These are phyloP conservation scores for Chytriomyces hyalinus DNA, from an alignment of 192 early-diverging fungal species.

Conservation along the genomic window DNA sequence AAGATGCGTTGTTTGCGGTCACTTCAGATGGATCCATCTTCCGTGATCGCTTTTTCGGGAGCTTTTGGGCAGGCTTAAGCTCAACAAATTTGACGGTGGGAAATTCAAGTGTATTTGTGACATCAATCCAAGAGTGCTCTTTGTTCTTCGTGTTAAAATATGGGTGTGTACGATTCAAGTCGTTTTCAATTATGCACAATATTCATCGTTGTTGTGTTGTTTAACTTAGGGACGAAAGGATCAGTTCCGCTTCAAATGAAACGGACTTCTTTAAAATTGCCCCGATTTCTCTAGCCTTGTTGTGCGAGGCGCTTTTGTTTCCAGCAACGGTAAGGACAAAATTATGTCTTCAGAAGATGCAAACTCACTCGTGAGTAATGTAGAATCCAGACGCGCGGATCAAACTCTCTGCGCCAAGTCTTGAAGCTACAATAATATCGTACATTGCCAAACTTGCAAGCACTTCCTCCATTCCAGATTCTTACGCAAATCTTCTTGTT, in stretches of 20 bases:
- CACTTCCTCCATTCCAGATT: constrained; percentile 20
- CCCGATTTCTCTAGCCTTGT: background rate
- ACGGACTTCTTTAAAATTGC: constrained; percentile 19
- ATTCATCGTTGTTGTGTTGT: background rate
- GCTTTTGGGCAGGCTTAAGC: constrained; percentile 61
- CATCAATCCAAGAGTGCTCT: constrained; percentile 70
- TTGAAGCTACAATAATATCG: background rate
- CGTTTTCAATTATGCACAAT: background rate
- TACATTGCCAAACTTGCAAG: constrained; percentile 36
- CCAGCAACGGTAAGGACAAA: constrained; percentile 20
- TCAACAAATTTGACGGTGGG: constrained; percentile 53
- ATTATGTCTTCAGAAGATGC: background rate
- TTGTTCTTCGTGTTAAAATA: constrained; percentile 44
- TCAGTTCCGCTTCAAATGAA: background rate
- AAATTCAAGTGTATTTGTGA: constrained; percentile 57
- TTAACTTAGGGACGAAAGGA: background rate
- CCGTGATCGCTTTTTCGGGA: constrained; percentile 64
- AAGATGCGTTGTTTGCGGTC: constrained; percentile 43
- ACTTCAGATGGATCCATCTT: constrained; percentile 45
- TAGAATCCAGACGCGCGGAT: constrained; percentile 20
- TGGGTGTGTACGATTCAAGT: constrained; percentile 12
- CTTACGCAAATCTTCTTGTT: constrained; percentile 12
- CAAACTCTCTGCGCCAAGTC: background rate
- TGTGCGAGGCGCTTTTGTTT: constrained; percentile 22
- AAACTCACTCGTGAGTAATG: background rate